A percentile compares a stretch with the other conserved stretches of the same genome.
phyloP scores from a whole-genome alignment of 2,329 filamentous ascomycete species.

The Pezicula neosporulosa region DNA sequence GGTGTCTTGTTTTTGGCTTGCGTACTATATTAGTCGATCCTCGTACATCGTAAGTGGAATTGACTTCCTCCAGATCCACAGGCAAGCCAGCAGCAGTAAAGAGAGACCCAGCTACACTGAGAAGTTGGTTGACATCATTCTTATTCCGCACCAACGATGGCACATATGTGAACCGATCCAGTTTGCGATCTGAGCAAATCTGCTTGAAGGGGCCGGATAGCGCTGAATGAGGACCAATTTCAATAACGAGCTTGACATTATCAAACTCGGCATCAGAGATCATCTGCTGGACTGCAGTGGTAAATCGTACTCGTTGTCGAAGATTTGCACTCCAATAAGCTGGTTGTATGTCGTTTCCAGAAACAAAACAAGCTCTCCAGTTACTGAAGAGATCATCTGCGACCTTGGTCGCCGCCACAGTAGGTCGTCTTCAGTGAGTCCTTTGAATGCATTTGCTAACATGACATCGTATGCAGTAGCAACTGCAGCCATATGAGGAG shows the following conservation, averaged over 20 bases:
- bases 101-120: too few relatives aligned
- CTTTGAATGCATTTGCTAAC: not conserved
- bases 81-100: not conserved
- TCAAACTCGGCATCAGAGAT: conserved; percentile 3
- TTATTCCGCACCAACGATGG: conserved; percentile 5
- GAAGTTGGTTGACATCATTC: not conserved
- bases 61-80: not conserved
- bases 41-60: too few relatives aligned
- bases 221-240: conserved; percentile 15
- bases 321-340: too few relatives aligned
- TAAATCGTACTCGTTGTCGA: too few relatives aligned
- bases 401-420: not conserved
- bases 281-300: too few relatives aligned
- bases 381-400: too few relatives aligned
- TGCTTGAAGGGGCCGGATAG: conserved; percentile 11
- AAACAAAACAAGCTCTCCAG: too few relatives aligned
- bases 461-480: conserved; percentile 3
- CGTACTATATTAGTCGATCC: too few relatives aligned
- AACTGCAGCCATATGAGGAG: not conserved
- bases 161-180: conserved; percentile 4
- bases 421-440: too few relatives aligned
- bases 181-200: not conserved
- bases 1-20: too few relatives aligned
- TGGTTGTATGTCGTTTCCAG: too few relatives aligned
- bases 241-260: conserved; percentile 3